Evolutionary conservation across 2,329 filamentous ascomycete species (phyloP).

Genomic region (Trichoderma sp.): DNA sequence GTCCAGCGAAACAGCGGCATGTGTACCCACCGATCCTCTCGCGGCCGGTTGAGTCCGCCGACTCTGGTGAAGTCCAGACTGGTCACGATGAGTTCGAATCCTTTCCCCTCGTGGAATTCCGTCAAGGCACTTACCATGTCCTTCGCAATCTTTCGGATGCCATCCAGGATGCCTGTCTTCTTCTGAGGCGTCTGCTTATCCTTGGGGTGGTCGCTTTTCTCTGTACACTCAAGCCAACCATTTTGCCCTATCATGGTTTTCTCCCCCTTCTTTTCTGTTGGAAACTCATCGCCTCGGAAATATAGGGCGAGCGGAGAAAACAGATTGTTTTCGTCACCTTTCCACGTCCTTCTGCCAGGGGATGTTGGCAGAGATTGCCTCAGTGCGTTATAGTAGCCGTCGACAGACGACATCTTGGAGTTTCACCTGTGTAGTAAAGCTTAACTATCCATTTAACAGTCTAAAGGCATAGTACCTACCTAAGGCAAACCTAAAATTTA

Average conservation of each 20-base stretch:
- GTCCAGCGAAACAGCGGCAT: slow-evolving; percentile 53
- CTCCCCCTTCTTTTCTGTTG: slow-evolving; percentile 45
- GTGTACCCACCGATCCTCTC: slow-evolving; percentile 38
- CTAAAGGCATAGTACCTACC: no score
- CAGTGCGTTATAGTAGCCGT: neutral
- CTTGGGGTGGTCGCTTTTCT: slow-evolving; percentile 31
- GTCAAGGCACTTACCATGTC: slow-evolving; percentile 49
- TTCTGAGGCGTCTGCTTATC: slow-evolving; percentile 40
- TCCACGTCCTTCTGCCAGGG: neutral
- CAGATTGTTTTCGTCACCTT: slow-evolving; percentile 32
- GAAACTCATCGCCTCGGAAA: slow-evolving; percentile 45
- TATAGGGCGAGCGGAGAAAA: slow-evolving; percentile 51
- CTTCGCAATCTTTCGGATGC: slow-evolving; percentile 56
- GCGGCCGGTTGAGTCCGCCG: slow-evolving; percentile 39
- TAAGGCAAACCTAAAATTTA: no score
- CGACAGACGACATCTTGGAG: neutral
- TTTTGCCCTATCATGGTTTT: slow-evolving; percentile 59
- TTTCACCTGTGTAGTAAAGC: no score
- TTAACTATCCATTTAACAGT: no score
- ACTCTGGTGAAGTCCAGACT: slow-evolving; percentile 44
- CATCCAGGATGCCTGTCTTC: slow-evolving; percentile 48
- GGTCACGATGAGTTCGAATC: slow-evolving; percentile 29
- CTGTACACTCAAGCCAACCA: slow-evolving; percentile 58
- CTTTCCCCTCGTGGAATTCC: neutral
- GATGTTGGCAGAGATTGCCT: neutral